Base-by-base conservation (phyloP, 2,329 filamentous ascomycete species). In the Westerdykella sp. region DNA sequence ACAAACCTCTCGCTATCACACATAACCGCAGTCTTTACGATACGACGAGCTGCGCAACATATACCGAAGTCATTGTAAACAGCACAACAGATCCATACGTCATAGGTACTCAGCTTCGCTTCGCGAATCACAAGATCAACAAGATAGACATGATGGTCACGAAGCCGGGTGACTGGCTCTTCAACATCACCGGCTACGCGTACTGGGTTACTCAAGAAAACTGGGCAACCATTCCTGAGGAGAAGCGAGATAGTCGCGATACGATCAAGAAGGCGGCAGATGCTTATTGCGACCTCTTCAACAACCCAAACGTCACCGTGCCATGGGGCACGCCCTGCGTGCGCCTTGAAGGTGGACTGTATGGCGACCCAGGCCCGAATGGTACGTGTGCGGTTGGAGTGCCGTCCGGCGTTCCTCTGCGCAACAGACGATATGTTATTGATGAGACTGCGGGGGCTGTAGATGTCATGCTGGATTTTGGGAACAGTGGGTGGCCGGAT, bases 131-230 rank as follows among this genome's bases (percentile, higher is more conserved):
- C 32, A 50, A 51, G 21, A 51, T 60, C 43, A 55, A 51, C 41
- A 56, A 48, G 15, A 45, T 59, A 5, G 56, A 59, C 10, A 44
- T 45, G 1, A 44, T 60, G 15, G 39, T 60, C 18, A 59, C 56
- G 6, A 58, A 52, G 22, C 49, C 53, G 2, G 56, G 56, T 2
- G 57, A 60, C 36, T 60, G 57, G 57, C 52, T 58, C 1, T 60
- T 60, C 46, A 60, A 53, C 34, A 39, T 48, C 25, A 53, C 50
- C 15, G 48, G 50, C 3, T 40, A 44, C 34, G 30, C 35, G 16
- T 50, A 46, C 35, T 50, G 48, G 47, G 43, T 41, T 6, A 37
- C 34, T 10, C 42, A 40, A 30, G 50, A 53, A 32, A 43, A 46
- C 18, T 53, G 50, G 50, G 23, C 13, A 14, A 22, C 21, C 11